Base-by-base conservation (phyloP, 2,329 filamentous ascomycete species). In the Beauveria sp. region DNA sequence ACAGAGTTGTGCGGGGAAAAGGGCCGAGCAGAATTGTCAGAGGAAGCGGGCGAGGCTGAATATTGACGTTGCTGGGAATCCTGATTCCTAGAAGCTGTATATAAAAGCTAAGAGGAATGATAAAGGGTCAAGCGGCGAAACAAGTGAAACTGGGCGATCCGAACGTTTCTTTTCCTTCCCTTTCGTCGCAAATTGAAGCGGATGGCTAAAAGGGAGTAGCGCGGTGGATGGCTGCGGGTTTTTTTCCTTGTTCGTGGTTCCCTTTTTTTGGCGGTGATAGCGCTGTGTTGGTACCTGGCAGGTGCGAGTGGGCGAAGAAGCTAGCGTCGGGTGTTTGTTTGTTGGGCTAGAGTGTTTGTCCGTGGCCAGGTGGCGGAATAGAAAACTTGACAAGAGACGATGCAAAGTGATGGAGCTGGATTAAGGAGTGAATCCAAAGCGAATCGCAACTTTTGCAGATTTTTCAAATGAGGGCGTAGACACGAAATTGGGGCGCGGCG, bases 201-300 rank as follows among this genome's bases (percentile, higher is more conserved):
- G 30, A 48, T 40, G 54, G 28, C 44, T 43, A 43, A 51, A 41
- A 47, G 5, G 20, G 46, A 12, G 40, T 30, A 55, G 26, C 40
- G 52, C 9, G 18, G 28, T 41, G 30, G 18, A 47, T 48, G 18
- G 43, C 24, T 56, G 55, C 46, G 55, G 55, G 5, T 48, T 57
- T 47, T 53, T 37, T 40, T 4, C 12, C 30, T 57, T 48, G 20
- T 50, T 14, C 16, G 22, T 22, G 44, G 24, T 28, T 28, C 44
- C 55, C 30, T 57, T 5, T 37, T 40, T 41, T 57, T 40, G 55
- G 55, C 30, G 20, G 22, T 30, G 26, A 22, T 30, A 18, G 52
- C 43, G 55, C 55, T 57, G 55, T 48, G 30, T 57, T 57, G 55
- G 55, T 57, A 57, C 55, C 55, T 57, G 55, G 55, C 30, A 57